These are phyloP conservation scores for Toxicodendron radicans DNA, from an alignment of 345 rosid genomes.

Conservation along the genomic window DNA sequence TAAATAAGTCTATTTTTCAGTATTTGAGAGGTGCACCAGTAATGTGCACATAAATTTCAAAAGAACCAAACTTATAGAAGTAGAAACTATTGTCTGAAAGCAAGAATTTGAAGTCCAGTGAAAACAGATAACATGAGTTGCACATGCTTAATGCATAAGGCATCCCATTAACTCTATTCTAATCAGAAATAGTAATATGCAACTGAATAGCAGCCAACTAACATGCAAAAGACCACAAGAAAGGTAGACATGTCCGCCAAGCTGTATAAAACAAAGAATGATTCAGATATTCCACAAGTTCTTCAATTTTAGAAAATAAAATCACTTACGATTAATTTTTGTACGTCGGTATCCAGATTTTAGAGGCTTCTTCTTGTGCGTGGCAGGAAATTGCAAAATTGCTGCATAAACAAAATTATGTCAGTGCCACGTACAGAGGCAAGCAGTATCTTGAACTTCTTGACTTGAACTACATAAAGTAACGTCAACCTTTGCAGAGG, in stretches of 20 bases:
- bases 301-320: constrained; percentile 3
- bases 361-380: constrained; percentile 71
- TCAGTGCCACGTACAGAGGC: constrained; percentile 23
- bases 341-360: constrained; percentile 84
- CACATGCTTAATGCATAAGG: constrained; percentile 3
- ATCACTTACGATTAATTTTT: constrained; percentile 69
- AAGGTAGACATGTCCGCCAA: not conserved
- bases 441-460: constrained; percentile 16
- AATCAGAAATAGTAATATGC: not conserved
- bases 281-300: not conserved
- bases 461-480: not conserved
- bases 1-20: not conserved
- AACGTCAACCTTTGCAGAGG: too few relatives aligned
- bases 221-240: not conserved
- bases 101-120: not conserved
- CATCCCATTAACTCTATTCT: not conserved
- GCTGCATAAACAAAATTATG: constrained; percentile 48
- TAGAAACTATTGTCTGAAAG: not conserved
- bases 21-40: not conserved
- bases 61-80: not conserved
- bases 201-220: not conserved
- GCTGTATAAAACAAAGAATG: not conserved
- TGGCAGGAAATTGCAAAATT: constrained; percentile 84
- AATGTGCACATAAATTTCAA: constrained; percentile 1
- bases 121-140: not conserved